These are phyloP conservation scores for Paramecium octaurelia DNA, from an alignment of 73 alveolate species.

Conservation along the genomic window DNA sequence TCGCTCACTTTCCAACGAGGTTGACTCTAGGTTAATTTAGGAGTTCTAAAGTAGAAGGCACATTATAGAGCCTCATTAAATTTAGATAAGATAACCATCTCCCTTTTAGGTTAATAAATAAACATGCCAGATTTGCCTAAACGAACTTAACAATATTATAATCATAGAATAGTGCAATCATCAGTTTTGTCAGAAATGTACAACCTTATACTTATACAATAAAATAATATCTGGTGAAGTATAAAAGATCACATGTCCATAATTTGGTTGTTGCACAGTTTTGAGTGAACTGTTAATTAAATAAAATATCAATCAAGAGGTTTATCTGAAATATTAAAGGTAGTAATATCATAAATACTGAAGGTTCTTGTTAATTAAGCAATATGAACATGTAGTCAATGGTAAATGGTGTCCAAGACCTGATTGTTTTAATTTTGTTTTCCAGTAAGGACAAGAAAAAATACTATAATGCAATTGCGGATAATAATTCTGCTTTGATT, in stretches of 20 bases:
- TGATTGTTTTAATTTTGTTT: background rate
- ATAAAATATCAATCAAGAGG: background rate
- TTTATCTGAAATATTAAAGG: background rate
- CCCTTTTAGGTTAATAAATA: background rate
- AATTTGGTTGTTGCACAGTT: background rate
- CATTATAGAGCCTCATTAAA: background rate
- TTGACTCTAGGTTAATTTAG: background rate
- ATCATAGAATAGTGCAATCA: background rate
- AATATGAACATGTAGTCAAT: constrained; percentile 1
- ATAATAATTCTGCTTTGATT: background rate
- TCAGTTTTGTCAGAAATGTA: background rate
- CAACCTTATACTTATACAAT: background rate
- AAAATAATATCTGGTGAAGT: background rate
- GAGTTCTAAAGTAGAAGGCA: background rate
- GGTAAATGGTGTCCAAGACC: constrained; percentile 33
- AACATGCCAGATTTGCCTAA: background rate
- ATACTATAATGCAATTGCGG: background rate
- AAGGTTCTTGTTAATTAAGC: background rate
- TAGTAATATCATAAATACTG: background rate
- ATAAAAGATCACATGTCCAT: background rate
- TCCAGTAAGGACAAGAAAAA: background rate
- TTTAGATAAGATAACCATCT: background rate
- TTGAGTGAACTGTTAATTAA: background rate
- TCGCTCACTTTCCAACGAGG: background rate
- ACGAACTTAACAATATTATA: background rate